Evolutionary conservation across 768 basidiomycete genomes (phyloP).

Genomic region (Kwoniella botswanensis): DNA sequence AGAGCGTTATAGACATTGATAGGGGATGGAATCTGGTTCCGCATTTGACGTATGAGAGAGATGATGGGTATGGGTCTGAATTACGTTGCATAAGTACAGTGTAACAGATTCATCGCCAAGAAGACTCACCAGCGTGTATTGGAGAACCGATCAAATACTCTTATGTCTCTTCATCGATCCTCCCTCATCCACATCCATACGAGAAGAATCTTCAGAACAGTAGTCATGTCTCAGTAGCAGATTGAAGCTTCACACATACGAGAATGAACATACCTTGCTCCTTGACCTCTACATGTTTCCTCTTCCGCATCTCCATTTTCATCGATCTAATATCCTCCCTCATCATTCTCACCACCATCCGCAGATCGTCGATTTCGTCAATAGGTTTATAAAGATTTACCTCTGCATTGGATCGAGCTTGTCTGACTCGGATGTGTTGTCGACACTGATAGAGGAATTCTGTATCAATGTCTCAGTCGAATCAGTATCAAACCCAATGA

Average conservation of each 20-base stretch:
- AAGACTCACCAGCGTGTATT: too few species aligned
- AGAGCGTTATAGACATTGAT: too few species aligned
- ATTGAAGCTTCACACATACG: too few species aligned
- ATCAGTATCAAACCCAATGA: too few species aligned
- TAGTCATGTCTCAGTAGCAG: too few species aligned
- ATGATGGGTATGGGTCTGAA: too few species aligned
- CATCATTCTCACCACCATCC: neutral
- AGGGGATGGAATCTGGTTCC: too few species aligned
- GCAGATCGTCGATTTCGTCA: neutral
- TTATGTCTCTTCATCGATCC: neutral
- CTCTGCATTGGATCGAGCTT: neutral
- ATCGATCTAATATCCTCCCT: neutral
- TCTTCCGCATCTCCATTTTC: neutral
- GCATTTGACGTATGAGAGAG: too few species aligned
- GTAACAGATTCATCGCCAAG: too few species aligned
- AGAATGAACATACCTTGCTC: too few species aligned
- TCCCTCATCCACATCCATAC: neutral
- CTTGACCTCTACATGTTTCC: neutral
- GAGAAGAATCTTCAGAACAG: too few species aligned
- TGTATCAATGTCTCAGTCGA: neutral
- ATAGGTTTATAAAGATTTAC: neutral
- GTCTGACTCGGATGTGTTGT: neutral
- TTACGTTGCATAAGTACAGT: too few species aligned
- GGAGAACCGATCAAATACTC: neutral
- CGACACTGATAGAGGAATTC: neutral